Evolutionary conservation across 768 basidiomycete species (phyloP).

Genomic region (Pleurotus tuber-regium): DNA sequence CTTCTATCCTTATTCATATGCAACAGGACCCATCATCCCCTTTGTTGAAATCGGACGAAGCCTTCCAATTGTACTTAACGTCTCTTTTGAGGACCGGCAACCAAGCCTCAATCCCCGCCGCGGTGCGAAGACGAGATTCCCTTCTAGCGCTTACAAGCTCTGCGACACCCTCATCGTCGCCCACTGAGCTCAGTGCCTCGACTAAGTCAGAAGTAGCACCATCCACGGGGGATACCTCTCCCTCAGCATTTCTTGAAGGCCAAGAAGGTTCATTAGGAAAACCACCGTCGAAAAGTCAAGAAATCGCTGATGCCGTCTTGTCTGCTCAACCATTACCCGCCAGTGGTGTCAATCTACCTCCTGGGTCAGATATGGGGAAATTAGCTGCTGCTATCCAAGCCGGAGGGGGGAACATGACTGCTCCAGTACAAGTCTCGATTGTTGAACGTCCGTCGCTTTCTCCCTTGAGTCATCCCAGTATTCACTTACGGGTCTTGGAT

Average conservation of each 20-base stretch:
- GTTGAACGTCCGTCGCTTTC: constrained; percentile 63
- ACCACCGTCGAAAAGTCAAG: constrained; percentile 30
- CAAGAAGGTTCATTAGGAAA: constrained; percentile 9
- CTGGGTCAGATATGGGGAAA: constrained; percentile 37
- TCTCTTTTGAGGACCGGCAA: constrained; percentile 61
- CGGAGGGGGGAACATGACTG: constrained; percentile 38
- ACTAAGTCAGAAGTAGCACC: not conserved
- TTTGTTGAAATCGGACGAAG: constrained; percentile 63
- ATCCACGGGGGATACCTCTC: constrained; percentile 6
- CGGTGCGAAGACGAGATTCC: constrained; percentile 68
- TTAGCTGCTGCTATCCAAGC: constrained; percentile 39
- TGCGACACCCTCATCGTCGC: constrained; percentile 15
- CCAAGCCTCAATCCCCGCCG: constrained; percentile 53
- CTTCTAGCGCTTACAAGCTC: constrained; percentile 41
- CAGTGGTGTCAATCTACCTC: constrained; percentile 20
- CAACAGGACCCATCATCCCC: constrained; percentile 66
- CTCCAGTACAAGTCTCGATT: constrained; percentile 79
- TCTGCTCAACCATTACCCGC: constrained; percentile 26
- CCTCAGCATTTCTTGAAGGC: constrained; percentile 9
- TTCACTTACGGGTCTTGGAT: no score
- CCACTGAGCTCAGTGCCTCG: constrained; percentile 12
- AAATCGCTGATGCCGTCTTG: constrained; percentile 48
- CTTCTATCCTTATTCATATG: constrained; percentile 11
- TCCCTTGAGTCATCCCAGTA: not conserved
- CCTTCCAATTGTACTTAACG: constrained; percentile 75